These are phyloP conservation scores for Aphanocladium album DNA, from an alignment of 2,329 filamentous ascomycete species.

Conservation along the genomic window DNA sequence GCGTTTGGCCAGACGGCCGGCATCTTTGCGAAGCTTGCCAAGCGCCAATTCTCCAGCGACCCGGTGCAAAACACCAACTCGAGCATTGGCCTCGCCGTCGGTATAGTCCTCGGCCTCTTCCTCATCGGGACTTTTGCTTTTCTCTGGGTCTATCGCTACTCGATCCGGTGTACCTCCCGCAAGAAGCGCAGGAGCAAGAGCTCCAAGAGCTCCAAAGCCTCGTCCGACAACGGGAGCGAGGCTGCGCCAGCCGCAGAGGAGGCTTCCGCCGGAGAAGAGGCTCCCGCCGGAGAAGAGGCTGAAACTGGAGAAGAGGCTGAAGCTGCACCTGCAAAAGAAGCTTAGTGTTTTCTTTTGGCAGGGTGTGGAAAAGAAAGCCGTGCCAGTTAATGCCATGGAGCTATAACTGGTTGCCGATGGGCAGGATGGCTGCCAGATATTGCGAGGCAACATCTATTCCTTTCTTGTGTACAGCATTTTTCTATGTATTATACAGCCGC, in stretches of 20 bases:
- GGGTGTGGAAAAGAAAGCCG: too few species aligned
- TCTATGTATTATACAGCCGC: background rate
- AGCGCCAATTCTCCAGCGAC: slow-evolving; percentile 19
- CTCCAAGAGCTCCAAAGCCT: slow-evolving; percentile 30
- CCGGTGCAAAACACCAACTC: slow-evolving; percentile 31
- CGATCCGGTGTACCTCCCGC: slow-evolving; percentile 30
- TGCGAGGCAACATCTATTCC: background rate
- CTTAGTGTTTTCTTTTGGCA: too few species aligned
- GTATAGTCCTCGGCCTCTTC: slow-evolving; percentile 36
- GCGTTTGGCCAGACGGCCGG: too few species aligned
- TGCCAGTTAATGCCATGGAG: too few species aligned
- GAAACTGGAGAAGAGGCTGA: background rate
- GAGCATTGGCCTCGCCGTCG: slow-evolving; percentile 40
- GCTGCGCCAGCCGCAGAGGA: background rate
- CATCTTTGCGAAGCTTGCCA: background rate
- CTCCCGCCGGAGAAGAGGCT: background rate
- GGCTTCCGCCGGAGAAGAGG: background rate
- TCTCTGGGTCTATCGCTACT: slow-evolving; percentile 34
- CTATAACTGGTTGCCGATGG: too few species aligned
- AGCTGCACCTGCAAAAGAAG: background rate
- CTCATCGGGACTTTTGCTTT: slow-evolving; percentile 33
- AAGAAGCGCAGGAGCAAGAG: slow-evolving; percentile 28
- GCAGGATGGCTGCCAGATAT: background rate
- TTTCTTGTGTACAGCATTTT: slow-evolving; percentile 6
- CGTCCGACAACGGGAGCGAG: slow-evolving; percentile 1